Base-by-base conservation (phyloP, 2,329 filamentous ascomycete genomes). In the Botrytis hyacinthi region DNA sequence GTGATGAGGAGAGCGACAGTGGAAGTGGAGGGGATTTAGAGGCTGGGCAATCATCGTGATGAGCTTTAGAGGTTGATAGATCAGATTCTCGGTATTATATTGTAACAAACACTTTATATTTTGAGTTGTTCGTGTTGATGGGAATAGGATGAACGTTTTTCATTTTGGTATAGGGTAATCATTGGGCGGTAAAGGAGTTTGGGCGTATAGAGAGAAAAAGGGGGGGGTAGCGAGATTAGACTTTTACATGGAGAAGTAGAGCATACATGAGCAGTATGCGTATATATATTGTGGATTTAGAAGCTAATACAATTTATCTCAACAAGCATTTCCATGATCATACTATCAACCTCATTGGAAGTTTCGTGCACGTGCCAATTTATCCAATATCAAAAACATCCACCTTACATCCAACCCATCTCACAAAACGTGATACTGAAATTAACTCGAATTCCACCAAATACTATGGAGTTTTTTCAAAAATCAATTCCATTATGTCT, bases 1-100 rank as follows among this genome's bases (percentile, higher is more conserved):
- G 77, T 16, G 78, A 80, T 35, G 77, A 78, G 7, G 76, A 77
- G 54, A 78, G 74, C 16, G 60, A 26, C 1, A 69, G 51, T 60
- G 63, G 26, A n/a, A 70, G 63, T 51, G 44, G 18, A 2, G 51
- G 42, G n/a, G 60, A 62, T 63, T 7, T 51, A 29, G 54, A 61
- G 42, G 26, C n/a, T 35, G 54, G 42, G 8, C 51, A 29, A 57
- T 26, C 20, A 59, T 68, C 40, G 26, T 35, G 32, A 54, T 35
- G 35, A 29, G 0, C 9, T 67, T 57, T 5, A 12, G 8, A 48
- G n/a, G 7, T 42, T 57, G 7, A 29, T 44, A 2, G 6, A 42
- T 57, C n/a, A 12, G 10, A 14, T 20, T 8, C n/a, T 14, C 5
- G 37, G 35, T 68, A 54, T 67, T 16, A 68, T 42, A 42, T 57